Conservation (phyloP, 257 asterid species). For the Solanum arcanum region DNA sequence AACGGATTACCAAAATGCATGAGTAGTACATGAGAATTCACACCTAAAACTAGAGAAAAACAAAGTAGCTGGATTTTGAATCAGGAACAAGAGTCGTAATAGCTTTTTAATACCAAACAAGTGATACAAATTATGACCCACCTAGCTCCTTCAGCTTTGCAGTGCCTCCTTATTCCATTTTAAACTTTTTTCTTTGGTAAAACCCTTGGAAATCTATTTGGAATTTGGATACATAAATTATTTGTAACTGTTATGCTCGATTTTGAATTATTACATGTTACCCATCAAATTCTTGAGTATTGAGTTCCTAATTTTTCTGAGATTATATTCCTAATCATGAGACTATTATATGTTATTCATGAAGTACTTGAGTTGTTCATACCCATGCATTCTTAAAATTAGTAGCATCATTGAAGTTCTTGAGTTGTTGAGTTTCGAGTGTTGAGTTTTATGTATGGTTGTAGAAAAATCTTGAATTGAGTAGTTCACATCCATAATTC, state of each 20-base stretch:
- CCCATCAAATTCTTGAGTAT: too few relatives aligned
- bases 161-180: not conserved
- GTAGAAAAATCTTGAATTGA: too few relatives aligned
- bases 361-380: too few relatives aligned
- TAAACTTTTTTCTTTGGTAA: not conserved
- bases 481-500: too few relatives aligned
- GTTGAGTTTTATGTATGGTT: too few relatives aligned
- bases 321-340: too few relatives aligned
- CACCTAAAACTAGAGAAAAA: not conserved
- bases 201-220: not conserved
- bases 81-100: not conserved
- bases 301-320: too few relatives aligned
- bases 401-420: too few relatives aligned
- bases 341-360: too few relatives aligned
- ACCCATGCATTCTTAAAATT: too few relatives aligned
- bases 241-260: not conserved
- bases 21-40: not conserved
- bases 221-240: not conserved
- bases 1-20: not conserved
- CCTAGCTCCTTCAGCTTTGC: not conserved
- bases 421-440: too few relatives aligned
- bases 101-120: not conserved
- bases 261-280: not conserved
- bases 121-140: not conserved
- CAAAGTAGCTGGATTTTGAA: not conserved